Evolutionary conservation across 2,329 filamentous ascomycete species (phyloP), one percentile per base, ranked within the genome.

Genomic region (Pseudogymnoascus sp.): DNA sequence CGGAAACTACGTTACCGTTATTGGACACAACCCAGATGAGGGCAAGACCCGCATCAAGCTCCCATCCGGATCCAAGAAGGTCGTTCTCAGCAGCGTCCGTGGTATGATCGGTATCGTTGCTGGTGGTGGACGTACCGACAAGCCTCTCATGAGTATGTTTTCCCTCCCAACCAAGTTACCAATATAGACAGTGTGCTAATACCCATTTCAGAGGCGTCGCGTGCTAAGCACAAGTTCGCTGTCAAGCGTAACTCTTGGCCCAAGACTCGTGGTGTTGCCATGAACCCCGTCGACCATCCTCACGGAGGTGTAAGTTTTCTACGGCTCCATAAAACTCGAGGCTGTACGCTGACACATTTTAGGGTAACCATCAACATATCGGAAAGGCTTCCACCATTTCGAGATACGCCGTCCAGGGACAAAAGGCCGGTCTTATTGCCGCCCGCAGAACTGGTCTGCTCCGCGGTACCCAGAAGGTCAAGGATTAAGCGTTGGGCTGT

Each of bases 251-350:
- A 99, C 91, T 93, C 87, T 77, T 99, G 94, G 94, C 94, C 94
- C 82, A 97, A 96, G 90, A 99, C 94, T 86, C 93, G 94, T 94
- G 94, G 94, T 97, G 94, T 99, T 88, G 94, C 94, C 81, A 99
- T 99, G 94, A 99, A 99, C 85, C 94, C 94, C 75, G 94, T 99
- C 75, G 94, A 99, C 83, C 94, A 99, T 87, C 90, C 90, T 80
- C 90, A 94, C 88, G 90, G 90, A 90, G 89, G 88, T 90, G 82
- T 83, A 83, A 73, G 81, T 84, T 72, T 62, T 58, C 58, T 59
- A 57, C 57, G 61, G 4, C 43, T 2, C 28, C 12, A 12, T 12
- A 6, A 57, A 57, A 61, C 18, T 63, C 63, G 58, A 68, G 73
- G 74, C 84, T 82, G 93, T 94, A 96, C 97, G 99, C 88, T 94